Percentiles rank a stretch among this genome's conserved stretches.
Evolutionary conservation across 202 grass and related monocot species (phyloP).

Genomic region (Zizania palustris): DNA sequence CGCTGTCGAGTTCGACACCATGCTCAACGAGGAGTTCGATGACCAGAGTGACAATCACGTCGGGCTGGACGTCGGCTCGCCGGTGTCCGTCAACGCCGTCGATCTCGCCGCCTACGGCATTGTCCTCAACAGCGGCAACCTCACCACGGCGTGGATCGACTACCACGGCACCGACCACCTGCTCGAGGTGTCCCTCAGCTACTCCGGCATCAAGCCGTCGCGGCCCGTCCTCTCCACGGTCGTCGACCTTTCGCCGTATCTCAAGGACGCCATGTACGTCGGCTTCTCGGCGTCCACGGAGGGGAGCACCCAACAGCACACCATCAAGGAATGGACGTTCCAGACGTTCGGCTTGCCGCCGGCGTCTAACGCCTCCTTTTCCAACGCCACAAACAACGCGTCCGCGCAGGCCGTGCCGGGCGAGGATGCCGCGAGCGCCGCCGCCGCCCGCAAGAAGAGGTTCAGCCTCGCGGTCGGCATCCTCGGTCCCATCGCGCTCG

Average conservation of each 20-base stretch:
- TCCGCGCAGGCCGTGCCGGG: slow-evolving; percentile 31
- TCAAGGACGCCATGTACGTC: slow-evolving; percentile 69
- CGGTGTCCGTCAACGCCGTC: slow-evolving; percentile 43
- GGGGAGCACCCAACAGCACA: slow-evolving; percentile 82
- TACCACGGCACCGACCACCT: slow-evolving; percentile 44
- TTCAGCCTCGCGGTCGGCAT: slow-evolving; percentile 58
- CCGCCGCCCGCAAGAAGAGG: slow-evolving; percentile 37
- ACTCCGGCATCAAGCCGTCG: slow-evolving; percentile 47
- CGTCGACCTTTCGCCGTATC: slow-evolving; percentile 58
- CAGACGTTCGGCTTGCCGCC: slow-evolving; percentile 53
- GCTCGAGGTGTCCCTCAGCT: slow-evolving; percentile 62
- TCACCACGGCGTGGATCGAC: slow-evolving; percentile 77
- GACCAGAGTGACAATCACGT: slow-evolving; percentile 78
- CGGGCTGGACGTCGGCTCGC: slow-evolving; percentile 65
- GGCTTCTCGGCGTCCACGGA: slow-evolving; percentile 89
- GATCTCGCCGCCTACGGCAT: slow-evolving; percentile 52
- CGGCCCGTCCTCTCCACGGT: slow-evolving; percentile 49
- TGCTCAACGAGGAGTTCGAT: slow-evolving; percentile 56
- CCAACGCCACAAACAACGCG: slow-evolving; percentile 4
- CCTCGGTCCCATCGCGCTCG: slow-evolving; percentile 61
- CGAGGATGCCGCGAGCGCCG: not conserved
- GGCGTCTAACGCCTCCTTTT: not conserved
- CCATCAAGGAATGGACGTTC: slow-evolving; percentile 77
- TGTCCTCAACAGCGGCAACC: slow-evolving; percentile 69
- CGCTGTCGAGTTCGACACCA: slow-evolving; percentile 77